phyloP scores from a whole-genome alignment of 495 filamentous ascomycete genomes.

The Talaromyces liani region DNA sequence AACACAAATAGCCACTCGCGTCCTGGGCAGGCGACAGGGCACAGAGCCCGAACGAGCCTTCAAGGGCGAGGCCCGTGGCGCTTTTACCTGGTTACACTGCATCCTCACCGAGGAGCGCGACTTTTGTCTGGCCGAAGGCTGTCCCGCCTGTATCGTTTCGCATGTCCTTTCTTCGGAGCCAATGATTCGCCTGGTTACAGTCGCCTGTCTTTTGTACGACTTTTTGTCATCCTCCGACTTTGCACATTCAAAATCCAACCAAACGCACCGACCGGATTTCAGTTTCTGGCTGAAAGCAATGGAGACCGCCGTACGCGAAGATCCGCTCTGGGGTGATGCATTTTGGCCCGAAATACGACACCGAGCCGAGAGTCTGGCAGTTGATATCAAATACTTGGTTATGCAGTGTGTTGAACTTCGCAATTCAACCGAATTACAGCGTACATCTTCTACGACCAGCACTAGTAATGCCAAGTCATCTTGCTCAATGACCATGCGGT shows the following conservation, averaged over 20 bases:
- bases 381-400: conserved; percentile 47
- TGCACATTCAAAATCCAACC: conserved; percentile 11
- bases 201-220: conserved; percentile 45
- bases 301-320: conserved; percentile 43
- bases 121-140: conserved; percentile 50
- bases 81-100: conserved; percentile 55
- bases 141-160: conserved; percentile 49
- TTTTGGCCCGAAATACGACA: conserved; percentile 49
- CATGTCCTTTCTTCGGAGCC: conserved; percentile 51
- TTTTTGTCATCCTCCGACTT: conserved; percentile 22
- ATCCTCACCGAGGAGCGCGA: conserved; percentile 50
- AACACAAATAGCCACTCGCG: conserved; percentile 38
- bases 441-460: conserved; percentile 12
- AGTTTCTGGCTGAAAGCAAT: conserved; percentile 49
- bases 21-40: conserved; percentile 35
- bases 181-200: conserved; percentile 49
- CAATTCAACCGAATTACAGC: conserved; percentile 21
- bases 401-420: conserved; percentile 45
- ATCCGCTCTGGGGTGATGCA: conserved; percentile 49
- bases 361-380: conserved; percentile 41
- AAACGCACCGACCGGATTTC: conserved; percentile 29
- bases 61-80: conserved; percentile 48
- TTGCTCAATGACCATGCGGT: conserved; percentile 13
- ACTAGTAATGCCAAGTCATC: conserved; percentile 7
- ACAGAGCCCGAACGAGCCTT: conserved; percentile 54